Conservation (phyloP, 1,139 yeast species). For the Kodamaea plutei region DNA sequence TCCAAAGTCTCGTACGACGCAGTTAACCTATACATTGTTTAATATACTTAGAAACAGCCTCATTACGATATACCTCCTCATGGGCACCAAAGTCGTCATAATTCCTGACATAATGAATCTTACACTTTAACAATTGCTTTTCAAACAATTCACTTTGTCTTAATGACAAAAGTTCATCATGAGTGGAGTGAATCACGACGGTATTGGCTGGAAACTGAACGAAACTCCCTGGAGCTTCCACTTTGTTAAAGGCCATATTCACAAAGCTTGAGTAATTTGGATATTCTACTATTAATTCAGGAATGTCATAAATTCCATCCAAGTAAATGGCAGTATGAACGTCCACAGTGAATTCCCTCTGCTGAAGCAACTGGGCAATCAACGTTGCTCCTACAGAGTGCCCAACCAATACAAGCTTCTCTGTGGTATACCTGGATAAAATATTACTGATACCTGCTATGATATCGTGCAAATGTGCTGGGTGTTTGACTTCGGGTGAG, state of each 20-base stretch:
- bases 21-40: no score
- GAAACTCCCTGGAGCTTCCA: conserved; percentile 19
- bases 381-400: conserved; percentile 85
- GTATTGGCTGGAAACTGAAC: conserved; percentile 19
- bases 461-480: conserved; percentile 60
- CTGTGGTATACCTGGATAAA: conserved; percentile 11
- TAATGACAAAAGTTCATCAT: conserved; percentile 33
- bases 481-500: conserved; percentile 61
- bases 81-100: conserved; percentile 30
- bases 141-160: conserved; percentile 21
- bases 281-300: conserved; percentile 38
- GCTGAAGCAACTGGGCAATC: conserved; percentile 50
- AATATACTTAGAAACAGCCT: conserved; percentile 16
- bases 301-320: conserved; percentile 52
- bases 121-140: conserved; percentile 14
- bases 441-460: conserved; percentile 38
- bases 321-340: conserved; percentile 19
- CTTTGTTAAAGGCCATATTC: conserved; percentile 34
- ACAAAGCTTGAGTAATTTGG: conserved; percentile 42
- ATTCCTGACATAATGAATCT: conserved; percentile 7
- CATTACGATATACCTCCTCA: conserved; percentile 29
- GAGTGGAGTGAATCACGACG: conserved; percentile 20
- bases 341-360: conserved; percentile 5
- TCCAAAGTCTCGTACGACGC: no score
- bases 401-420: conserved; percentile 47